Base-by-base conservation (phyloP, 768 basidiomycete species). In the Leccinum disarticulatum region DNA sequence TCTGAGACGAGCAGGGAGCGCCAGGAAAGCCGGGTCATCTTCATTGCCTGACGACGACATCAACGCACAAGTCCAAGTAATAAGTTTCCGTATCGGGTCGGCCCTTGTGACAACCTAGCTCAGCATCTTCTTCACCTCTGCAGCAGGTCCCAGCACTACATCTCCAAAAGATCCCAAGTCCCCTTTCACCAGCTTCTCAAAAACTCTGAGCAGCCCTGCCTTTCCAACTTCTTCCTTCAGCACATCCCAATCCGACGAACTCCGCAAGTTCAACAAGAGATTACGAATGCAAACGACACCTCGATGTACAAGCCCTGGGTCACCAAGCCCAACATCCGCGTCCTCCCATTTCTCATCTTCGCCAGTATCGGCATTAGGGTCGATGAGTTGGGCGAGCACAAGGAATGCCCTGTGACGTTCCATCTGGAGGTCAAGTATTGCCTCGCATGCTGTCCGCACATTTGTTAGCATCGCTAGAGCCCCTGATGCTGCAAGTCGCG, bases 401-500 rank as follows among this genome's bases (percentile, higher is more conserved):
- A 80, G 72, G n/a, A 92, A 74, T 8, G 87, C 81, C 46, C 85
- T 81, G 59, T 82, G 83, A 33, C 81, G 81, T 58, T 91, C 87
- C 48, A 74, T 74, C 68, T 93, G 86, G 28, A 94, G 81, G 35
- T 79, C 77, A 15, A 87, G 69, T n/a, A 96, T 74, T 3, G 79
- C 76, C 6, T 73, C 69, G 68, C 92, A 94, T 11, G 85, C 86
- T 31, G 75, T 75, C 1, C 80, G 77, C 0, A 86, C 82, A 27
- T 80, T 77, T 1, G 89, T 88, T 56, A 99, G 74, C 30, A 87
- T 88, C 5, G 96, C 94, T 43, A 98, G 77, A 3, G 94, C 91
- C 17, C 95, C 96, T 0, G 91, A 87, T 1, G 95, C 93, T n/a
- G 96, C 96, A 15, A 92, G 71, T 35, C 90, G 83, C 3, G 96